Percentiles rank a stretch among this genome's conserved stretches.
phyloP scores from a whole-genome alignment of 768 basidiomycete species.

The Auriscalpium vulgare region DNA sequence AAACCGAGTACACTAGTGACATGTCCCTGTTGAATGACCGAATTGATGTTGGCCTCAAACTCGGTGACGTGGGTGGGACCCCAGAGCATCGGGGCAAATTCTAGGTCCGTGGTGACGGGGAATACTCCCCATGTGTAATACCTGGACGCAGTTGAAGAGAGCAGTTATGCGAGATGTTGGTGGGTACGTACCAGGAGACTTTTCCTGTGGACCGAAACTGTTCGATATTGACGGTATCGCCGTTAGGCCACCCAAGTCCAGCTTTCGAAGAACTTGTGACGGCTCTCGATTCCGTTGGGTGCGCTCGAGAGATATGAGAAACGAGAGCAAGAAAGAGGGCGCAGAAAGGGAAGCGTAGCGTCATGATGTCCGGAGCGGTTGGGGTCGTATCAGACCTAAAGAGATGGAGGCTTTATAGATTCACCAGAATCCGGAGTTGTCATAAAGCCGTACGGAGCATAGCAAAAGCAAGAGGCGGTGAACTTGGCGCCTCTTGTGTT shows the following conservation, averaged over 20 bases:
- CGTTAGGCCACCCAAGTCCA: slow-evolving; percentile 43
- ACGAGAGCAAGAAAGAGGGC: not conserved
- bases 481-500: no score
- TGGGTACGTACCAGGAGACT: slow-evolving; percentile 37
- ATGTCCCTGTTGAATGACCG: slow-evolving; percentile 28
- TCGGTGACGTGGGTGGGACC: slow-evolving; percentile 30
- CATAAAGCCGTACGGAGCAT: no score
- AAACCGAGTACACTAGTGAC: slow-evolving; percentile 41
- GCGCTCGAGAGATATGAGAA: not conserved
- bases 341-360: not conserved
- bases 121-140: slow-evolving; percentile 45
- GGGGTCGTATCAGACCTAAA: no score
- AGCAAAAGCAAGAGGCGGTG: no score
- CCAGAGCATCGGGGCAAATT: slow-evolving; percentile 55
- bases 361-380: not conserved
- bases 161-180: not conserved
- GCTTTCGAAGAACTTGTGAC: slow-evolving; percentile 36
- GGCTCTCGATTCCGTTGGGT: not conserved
- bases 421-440: no score
- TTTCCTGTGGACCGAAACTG: slow-evolving; percentile 40
- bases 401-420: no score
- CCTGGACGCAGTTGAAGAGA: slow-evolving; percentile 20
- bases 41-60: slow-evolving; percentile 34
- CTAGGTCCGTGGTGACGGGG: slow-evolving; percentile 30
- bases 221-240: slow-evolving; percentile 29